Evolutionary conservation across 2,329 filamentous ascomycete genomes (phyloP).

Genomic region (Didymella keratinophila): DNA sequence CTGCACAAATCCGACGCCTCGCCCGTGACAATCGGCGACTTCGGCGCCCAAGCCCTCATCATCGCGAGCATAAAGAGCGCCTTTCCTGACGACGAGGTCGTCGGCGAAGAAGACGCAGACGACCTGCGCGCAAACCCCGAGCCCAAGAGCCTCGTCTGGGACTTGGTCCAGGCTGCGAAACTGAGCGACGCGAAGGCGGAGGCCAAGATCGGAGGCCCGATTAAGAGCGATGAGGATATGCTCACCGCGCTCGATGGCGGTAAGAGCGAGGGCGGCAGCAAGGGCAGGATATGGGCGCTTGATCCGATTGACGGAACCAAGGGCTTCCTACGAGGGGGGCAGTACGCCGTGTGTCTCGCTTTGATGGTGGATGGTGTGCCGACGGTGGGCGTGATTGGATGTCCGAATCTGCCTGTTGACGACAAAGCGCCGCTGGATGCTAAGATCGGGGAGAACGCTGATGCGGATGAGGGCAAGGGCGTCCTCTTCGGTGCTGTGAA

Average conservation of each 20-base stretch:
- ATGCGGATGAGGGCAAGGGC: constrained; percentile 77
- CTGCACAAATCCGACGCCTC: constrained; percentile 94
- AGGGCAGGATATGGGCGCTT: constrained; percentile 90
- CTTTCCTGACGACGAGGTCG: constrained; percentile 90
- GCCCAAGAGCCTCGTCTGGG: constrained; percentile 82
- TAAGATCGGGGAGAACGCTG: constrained; percentile 76
- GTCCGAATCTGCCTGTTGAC: constrained; percentile 91
- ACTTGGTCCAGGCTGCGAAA: constrained; percentile 75
- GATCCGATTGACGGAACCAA: constrained; percentile 99
- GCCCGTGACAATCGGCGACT: constrained; percentile 97
- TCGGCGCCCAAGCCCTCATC: constrained; percentile 95
- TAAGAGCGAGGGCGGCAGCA: constrained; percentile 73
- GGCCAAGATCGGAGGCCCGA: constrained; percentile 72
- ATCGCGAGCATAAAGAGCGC: constrained; percentile 87
- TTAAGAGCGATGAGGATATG: constrained; percentile 71
- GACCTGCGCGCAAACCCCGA: constrained; percentile 74
- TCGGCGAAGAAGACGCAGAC: constrained; percentile 92
- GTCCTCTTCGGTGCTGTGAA: constrained; percentile 87
- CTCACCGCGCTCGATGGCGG: constrained; percentile 65
- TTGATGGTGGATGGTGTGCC: constrained; percentile 93
- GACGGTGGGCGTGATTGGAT: constrained; percentile 91
- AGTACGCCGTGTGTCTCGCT: constrained; percentile 94
- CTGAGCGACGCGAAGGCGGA: constrained; percentile 72
- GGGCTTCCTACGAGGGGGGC: constrained; percentile 92
- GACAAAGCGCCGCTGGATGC: constrained; percentile 75